Percentiles rank a stretch among this genome's conserved stretches.
Conservation (phyloP, 129 eudicot genomes). For the Deinandra increscens region DNA sequence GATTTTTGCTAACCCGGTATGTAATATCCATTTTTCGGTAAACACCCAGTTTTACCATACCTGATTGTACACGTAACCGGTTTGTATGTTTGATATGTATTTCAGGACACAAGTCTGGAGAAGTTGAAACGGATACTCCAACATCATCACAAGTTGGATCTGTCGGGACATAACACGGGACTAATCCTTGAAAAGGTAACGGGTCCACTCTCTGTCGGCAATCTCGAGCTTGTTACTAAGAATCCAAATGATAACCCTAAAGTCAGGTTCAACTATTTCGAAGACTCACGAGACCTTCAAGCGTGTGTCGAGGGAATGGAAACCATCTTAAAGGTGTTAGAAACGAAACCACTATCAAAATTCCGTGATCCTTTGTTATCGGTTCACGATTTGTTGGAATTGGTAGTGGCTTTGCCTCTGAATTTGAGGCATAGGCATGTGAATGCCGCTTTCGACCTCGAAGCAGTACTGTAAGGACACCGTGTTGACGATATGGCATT, state of each 20-base stretch:
- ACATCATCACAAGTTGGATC: slow-evolving; percentile 21
- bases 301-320: slow-evolving; percentile 74
- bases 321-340: slow-evolving; percentile 49
- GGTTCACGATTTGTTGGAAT: slow-evolving; percentile 30
- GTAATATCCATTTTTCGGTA: slow-evolving; percentile 3
- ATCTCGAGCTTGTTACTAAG: slow-evolving; percentile 42
- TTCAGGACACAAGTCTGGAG: slow-evolving; percentile 12
- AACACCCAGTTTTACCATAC: not conserved
- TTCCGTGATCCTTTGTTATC: slow-evolving; percentile 51
- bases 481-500: slow-evolving; percentile 91
- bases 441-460: slow-evolving; percentile 32
- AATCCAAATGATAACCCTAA: slow-evolving; percentile 62
- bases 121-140: slow-evolving; percentile 14
- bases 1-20: slow-evolving; percentile 48
- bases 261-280: slow-evolving; percentile 73
- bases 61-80: not conserved
- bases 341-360: slow-evolving; percentile 42
- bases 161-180: slow-evolving; percentile 44
- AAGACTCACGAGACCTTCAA: slow-evolving; percentile 62
- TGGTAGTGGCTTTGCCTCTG: slow-evolving; percentile 46
- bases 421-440: slow-evolving; percentile 52
- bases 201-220: slow-evolving; percentile 70
- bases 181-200: slow-evolving; percentile 61
- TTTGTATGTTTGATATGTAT: not conserved
- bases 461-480: slow-evolving; percentile 77